Base-by-base conservation (phyloP, 2,329 filamentous ascomycete genomes). In the Ustilaginoidea virens region DNA sequence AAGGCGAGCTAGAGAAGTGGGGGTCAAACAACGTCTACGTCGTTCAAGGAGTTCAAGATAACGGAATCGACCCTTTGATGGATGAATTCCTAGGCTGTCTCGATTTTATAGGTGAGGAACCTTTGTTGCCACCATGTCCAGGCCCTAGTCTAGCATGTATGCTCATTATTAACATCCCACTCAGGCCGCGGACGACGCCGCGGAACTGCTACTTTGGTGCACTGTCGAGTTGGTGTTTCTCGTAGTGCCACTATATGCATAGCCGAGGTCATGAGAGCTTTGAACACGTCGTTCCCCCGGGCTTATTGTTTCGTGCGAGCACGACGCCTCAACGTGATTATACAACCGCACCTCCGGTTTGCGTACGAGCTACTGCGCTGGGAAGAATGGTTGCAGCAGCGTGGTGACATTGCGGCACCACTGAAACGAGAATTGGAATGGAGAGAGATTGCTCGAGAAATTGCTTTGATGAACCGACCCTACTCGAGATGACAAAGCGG, bases 251-350 rank as follows among this genome's bases (percentile, higher is more conserved):
- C 87, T 2, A 94, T 98, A 36, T 96, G 90, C 50, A 98, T 98
- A 44, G 90, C 90, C n/a, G 86, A 96, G 53, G 83, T 96, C 20
- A 98, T 98, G 90, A 74, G 77, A 20, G 65, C 77, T 16, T 55
- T 83, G 42, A 65, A 72, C 14, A 58, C 94, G 39, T 90, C 83
- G 1, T 87, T 96, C 43, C 85, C 90, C 9, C 70, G 81, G 31
- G 90, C 90, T 34, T 98, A 98, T 53, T 96, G 90, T 52, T 96
- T 87, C 51, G 90, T 98, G 21, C 76, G 90, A 18, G 90, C 90
- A 13, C 71, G 90, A 30, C 69, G 90, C 35, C 63, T 98, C 27
- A 98, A 98, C 47, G 90, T 98, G 29, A 98, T 98, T 38, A 96
- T 98, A 38, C 90, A 98, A 51, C 90, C 90, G 9, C 87, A 98